Conservation (phyloP, 2,329 filamentous ascomycete genomes). For the Aspergillus awamori region DNA sequence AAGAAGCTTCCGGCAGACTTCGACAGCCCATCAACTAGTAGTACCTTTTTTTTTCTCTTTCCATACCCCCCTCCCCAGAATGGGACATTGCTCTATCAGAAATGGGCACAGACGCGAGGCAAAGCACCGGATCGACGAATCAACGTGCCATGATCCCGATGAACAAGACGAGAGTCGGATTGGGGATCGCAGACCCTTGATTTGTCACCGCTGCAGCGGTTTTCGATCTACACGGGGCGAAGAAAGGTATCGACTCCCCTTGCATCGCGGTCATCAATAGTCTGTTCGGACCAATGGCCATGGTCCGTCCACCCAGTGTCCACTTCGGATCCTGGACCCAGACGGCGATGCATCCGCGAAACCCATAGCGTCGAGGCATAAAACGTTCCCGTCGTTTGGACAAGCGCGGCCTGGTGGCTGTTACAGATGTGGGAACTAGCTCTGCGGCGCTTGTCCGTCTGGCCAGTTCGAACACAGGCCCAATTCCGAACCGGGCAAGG, state of each 20-base stretch:
- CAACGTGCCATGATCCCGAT: conserved; percentile 27
- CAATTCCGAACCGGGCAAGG: conserved; percentile 6
- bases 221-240: conserved; percentile 38
- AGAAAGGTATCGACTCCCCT: conserved; percentile 36
- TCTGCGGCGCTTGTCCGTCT: conserved; percentile 21
- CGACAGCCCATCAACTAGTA: conserved; percentile 17
- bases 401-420: conserved; percentile 20
- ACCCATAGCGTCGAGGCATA: conserved; percentile 9
- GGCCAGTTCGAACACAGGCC: conserved; percentile 1
- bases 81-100: conserved; percentile 36
- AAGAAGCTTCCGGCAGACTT: conserved; percentile 28
- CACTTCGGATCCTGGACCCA: conserved; percentile 1
- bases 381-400: conserved; percentile 21
- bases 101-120: conserved; percentile 30
- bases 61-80: background rate
- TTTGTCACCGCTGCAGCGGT: conserved; percentile 38
- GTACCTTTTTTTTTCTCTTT: background rate
- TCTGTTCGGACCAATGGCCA: conserved; percentile 31
- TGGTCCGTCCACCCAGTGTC: conserved; percentile 9
- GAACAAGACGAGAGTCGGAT: conserved; percentile 10
- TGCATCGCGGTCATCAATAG: conserved; percentile 38
- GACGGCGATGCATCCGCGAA: conserved; percentile 3
- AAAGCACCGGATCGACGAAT: conserved; percentile 35
- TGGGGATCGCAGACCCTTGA: conserved; percentile 33
- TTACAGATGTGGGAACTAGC: conserved; percentile 18